phyloP scores from a whole-genome alignment of 169 alveolate genomes.

The Plasmodium billcollinsi region DNA sequence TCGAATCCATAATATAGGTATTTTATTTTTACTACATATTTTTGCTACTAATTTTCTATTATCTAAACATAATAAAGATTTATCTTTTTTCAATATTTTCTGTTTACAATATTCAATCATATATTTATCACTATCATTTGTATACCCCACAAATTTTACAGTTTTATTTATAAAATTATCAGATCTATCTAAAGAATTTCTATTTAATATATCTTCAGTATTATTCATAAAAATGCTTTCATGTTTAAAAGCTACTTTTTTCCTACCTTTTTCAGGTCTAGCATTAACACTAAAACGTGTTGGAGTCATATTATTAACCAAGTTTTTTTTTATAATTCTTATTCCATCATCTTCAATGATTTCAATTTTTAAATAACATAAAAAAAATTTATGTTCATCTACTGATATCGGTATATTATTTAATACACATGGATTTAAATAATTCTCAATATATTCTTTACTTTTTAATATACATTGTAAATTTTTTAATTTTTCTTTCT shows the following conservation, averaged over 20 bases:
- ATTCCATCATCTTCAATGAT: slow-evolving; percentile 84
- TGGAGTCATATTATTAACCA: slow-evolving; percentile 77
- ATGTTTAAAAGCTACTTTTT: slow-evolving; percentile 78
- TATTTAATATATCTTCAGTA: slow-evolving; percentile 22
- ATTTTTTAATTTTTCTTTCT: slow-evolving; percentile 32
- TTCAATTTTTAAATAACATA: slow-evolving; percentile 45
- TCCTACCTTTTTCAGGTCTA: slow-evolving; percentile 87
- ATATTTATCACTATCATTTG: slow-evolving; percentile 79
- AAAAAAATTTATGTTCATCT: slow-evolving; percentile 73
- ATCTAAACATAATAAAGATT: slow-evolving; percentile 81
- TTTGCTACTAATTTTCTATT: slow-evolving; percentile 90
- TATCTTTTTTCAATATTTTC: slow-evolving; percentile 76
- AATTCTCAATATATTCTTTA: slow-evolving; percentile 37
- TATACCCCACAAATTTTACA: slow-evolving; percentile 77
- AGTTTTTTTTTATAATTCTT: slow-evolving; percentile 79
- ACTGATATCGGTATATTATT: slow-evolving; percentile 63
- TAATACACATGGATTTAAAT: slow-evolving; percentile 56
- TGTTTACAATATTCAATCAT: slow-evolving; percentile 80
- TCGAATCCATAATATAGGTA: slow-evolving; percentile 89
- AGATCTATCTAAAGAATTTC: slow-evolving; percentile 1
- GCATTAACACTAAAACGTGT: slow-evolving; percentile 84
- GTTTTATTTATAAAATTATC: slow-evolving; percentile 50
- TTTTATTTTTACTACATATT: slow-evolving; percentile 87
- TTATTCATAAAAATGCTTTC: slow-evolving; percentile 25
- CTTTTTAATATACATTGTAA: slow-evolving; percentile 22